A percentile compares a stretch with the other conserved stretches of the same genome.
Evolutionary conservation across 345 rosid species (phyloP).

Genomic region (Crucihimalaya himalaica): DNA sequence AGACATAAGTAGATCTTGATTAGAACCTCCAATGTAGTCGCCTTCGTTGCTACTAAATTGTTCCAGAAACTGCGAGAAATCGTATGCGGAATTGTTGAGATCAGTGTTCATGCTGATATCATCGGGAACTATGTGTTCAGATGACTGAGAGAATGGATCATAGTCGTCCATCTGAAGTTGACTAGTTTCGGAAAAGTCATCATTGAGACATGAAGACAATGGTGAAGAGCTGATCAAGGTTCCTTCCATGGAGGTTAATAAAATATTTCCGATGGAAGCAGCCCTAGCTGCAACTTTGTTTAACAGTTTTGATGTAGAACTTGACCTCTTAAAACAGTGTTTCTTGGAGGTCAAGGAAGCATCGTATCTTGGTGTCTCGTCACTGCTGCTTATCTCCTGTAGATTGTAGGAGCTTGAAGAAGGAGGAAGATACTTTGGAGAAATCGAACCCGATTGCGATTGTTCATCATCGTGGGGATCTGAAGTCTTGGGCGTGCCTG

Average conservation of each 20-base stretch:
- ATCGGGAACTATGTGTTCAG: not conserved
- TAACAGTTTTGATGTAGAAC: constrained; percentile 32
- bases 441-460: constrained; percentile 9
- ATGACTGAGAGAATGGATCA: constrained; percentile 21
- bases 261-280: constrained; percentile 29
- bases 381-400: constrained; percentile 18
- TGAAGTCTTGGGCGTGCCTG: not conserved
- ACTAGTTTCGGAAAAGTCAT: constrained; percentile 13
- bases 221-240: constrained; percentile 16
- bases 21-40: constrained; percentile 19
- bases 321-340: constrained; percentile 5
- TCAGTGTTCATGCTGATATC: constrained; percentile 21
- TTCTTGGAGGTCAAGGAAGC: constrained; percentile 34
- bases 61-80: constrained; percentile 35
- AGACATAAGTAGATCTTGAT: constrained; percentile 16
- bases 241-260: constrained; percentile 36
- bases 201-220: constrained; percentile 19
- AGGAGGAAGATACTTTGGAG: constrained; percentile 19
- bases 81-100: constrained; percentile 9
- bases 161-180: constrained; percentile 23
- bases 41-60: constrained; percentile 18
- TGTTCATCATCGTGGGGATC: constrained; percentile 25
- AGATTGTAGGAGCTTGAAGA: constrained; percentile 13
- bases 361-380: not conserved
- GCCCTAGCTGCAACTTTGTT: constrained; percentile 40